Conservation (phyloP, 2,329 filamentous ascomycete genomes). For the Annulohypoxylon truncatum region DNA sequence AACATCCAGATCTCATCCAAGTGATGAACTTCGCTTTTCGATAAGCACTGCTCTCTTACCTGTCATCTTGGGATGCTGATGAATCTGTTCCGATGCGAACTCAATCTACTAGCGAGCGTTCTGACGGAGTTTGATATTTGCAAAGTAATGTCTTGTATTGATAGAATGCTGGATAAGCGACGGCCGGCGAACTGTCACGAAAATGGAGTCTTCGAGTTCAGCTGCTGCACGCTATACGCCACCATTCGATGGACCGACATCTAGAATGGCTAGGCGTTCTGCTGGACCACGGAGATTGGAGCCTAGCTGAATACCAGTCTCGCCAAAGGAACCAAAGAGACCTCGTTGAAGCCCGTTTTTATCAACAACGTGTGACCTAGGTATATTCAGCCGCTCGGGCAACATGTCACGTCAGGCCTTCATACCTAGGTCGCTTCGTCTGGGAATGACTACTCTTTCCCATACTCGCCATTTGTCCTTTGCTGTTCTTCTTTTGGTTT, state of each 20-base stretch:
- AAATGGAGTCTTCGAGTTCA: conserved; percentile 45
- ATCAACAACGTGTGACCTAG: conserved; percentile 12
- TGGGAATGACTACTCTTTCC: neutral
- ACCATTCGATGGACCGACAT: conserved; percentile 37
- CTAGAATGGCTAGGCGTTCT: conserved; percentile 36
- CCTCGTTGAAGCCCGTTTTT: conserved; percentile 17
- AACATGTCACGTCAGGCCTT: conserved; percentile 20
- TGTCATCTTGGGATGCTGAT: neutral
- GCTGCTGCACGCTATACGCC: conserved; percentile 46
- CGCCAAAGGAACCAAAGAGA: conserved; percentile 19
- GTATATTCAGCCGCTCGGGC: conserved; percentile 24
- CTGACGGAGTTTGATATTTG: conserved; percentile 1
- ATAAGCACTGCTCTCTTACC: neutral
- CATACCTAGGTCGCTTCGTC: neutral
- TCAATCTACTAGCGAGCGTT: neutral
- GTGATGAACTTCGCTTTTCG: neutral
- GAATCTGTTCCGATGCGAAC: neutral
- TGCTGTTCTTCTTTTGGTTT: neutral
- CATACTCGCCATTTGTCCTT: neutral
- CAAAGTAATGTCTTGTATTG: conserved; percentile 10
- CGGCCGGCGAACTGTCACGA: conserved; percentile 14
- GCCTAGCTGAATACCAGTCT: conserved; percentile 18
- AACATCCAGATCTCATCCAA: neutral
- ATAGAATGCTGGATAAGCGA: conserved; percentile 31
- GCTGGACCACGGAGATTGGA: conserved; percentile 36